Evolutionary conservation across 2,329 filamentous ascomycete genomes (phyloP).

Genomic region (Penicillium sp.): DNA sequence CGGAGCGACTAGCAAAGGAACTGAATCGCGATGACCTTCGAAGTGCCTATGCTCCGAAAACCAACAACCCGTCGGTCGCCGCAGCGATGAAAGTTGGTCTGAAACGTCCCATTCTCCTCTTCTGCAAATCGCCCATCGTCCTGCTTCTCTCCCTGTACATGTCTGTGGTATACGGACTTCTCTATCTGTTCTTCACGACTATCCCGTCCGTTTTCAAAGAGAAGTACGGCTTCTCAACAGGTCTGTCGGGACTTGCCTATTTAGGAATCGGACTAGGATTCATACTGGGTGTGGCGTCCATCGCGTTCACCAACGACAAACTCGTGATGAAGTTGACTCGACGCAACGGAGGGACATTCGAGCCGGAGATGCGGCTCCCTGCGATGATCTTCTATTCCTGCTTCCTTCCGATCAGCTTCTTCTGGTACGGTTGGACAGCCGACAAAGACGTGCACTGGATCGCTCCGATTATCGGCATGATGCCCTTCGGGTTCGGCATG

Average conservation of each 20-base stretch:
- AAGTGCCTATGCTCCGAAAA: conserved; percentile 18
- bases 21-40: conserved; percentile 19
- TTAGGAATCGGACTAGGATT: conserved; percentile 46
- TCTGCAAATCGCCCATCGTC: conserved; percentile 51
- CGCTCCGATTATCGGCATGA: conserved; percentile 55
- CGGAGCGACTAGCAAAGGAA: conserved; percentile 19
- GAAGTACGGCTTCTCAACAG: conserved; percentile 44
- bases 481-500: conserved; percentile 51
- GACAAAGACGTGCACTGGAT: conserved; percentile 53
- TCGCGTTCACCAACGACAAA: conserved; percentile 32
- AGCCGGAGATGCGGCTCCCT: conserved; percentile 49
- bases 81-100: not conserved
- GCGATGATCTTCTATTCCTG: conserved; percentile 52
- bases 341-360: conserved; percentile 36
- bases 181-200: conserved; percentile 52
- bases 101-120: conserved; percentile 35
- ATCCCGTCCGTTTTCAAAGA: conserved; percentile 47
- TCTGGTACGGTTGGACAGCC: conserved; percentile 56
- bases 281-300: conserved; percentile 28
- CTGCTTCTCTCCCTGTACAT: conserved; percentile 49
- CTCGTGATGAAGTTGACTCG: conserved; percentile 23
- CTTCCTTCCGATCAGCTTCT: conserved; percentile 52
- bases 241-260: conserved; percentile 44
- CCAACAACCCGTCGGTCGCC: too few relatives aligned
- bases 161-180: conserved; percentile 49